Evolutionary conservation across 1,284 basidiomycete species (phyloP).

Genomic region (Porodaedalea pini): DNA sequence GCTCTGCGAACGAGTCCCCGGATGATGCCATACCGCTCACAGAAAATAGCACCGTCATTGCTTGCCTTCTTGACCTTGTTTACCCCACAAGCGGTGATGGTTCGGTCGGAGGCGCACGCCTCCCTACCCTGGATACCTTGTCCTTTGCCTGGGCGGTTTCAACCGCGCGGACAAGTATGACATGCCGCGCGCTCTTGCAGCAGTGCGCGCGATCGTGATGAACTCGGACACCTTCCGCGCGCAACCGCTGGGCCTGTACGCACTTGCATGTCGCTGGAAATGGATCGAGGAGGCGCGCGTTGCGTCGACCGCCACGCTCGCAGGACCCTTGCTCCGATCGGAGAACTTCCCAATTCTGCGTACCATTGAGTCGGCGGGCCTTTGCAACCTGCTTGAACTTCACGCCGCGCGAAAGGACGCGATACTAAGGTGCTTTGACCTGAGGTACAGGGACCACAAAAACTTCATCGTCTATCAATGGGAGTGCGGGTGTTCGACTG

Average conservation of each 20-base stretch:
- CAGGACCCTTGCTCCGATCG: neutral
- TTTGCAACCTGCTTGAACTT: slow-evolving; percentile 12
- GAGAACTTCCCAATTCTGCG: neutral
- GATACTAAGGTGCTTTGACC: slow-evolving; percentile 8
- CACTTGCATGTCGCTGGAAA: slow-evolving; percentile 11
- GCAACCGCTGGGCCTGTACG: slow-evolving; percentile 8
- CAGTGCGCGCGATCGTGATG: slow-evolving; percentile 3
- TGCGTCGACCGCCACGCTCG: slow-evolving; percentile 13
- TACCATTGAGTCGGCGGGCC: neutral
- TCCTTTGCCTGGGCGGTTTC: slow-evolving; percentile 3
- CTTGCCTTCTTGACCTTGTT: slow-evolving; percentile 8
- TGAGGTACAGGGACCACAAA: neutral
- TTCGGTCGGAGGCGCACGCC: neutral
- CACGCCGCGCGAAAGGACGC: slow-evolving; percentile 7
- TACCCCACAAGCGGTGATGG: neutral
- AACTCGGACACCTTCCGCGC: neutral
- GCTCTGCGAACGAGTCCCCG: neutral
- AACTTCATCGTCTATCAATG: slow-evolving; percentile 4
- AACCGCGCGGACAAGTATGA: slow-evolving; percentile 19
- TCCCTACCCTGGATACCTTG: neutral
- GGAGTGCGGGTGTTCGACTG: slow-evolving; percentile 6
- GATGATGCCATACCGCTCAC: slow-evolving; percentile 9
- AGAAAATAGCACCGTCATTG: slow-evolving; percentile 1
- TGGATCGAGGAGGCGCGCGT: slow-evolving; percentile 11
- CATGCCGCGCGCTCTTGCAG: slow-evolving; percentile 1